Percentiles rank a stretch among this genome's conserved stretches.
Conservation (phyloP, 2,329 filamentous ascomycete species). For the Claviceps cyperi region DNA sequence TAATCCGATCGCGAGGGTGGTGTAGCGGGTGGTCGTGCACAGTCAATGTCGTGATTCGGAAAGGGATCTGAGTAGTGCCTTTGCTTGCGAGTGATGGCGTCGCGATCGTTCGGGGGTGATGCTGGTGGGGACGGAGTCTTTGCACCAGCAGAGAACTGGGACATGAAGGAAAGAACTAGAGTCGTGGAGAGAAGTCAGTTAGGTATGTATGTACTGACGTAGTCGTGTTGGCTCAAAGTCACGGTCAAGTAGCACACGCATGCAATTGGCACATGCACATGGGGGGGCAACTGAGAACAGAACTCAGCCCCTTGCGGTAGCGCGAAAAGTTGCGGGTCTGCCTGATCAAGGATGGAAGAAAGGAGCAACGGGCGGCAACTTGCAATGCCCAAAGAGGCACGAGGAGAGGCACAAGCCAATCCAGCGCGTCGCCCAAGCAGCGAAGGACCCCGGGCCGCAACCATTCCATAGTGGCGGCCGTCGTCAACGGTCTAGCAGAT, state of each 20-base stretch:
- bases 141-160: constrained; percentile 49
- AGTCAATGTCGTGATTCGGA: constrained; percentile 22
- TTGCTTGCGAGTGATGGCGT: constrained; percentile 17
- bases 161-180: constrained; percentile 79
- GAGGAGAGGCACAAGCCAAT: no score
- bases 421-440: no score
- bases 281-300: no score
- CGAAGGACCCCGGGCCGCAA: no score
- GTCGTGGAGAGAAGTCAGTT: constrained; percentile 6
- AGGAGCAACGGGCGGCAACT: background rate
- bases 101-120: constrained; percentile 26
- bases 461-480: no score
- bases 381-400: no score
- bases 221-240: background rate
- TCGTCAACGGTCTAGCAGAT: no score
- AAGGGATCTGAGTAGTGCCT: constrained; percentile 18
- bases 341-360: background rate
- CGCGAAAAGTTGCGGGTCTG: background rate
- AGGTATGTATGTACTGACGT: background rate
- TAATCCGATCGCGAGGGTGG: constrained; percentile 26
- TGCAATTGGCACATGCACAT: background rate
- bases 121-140: constrained; percentile 30
- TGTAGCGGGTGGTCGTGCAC: constrained; percentile 22
- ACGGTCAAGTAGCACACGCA: background rate
- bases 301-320: background rate